Evolutionary conservation across 2,329 filamentous ascomycete genomes (phyloP), one percentile per base, ranked within the genome.

Genomic region (Aspergillus piperis): DNA sequence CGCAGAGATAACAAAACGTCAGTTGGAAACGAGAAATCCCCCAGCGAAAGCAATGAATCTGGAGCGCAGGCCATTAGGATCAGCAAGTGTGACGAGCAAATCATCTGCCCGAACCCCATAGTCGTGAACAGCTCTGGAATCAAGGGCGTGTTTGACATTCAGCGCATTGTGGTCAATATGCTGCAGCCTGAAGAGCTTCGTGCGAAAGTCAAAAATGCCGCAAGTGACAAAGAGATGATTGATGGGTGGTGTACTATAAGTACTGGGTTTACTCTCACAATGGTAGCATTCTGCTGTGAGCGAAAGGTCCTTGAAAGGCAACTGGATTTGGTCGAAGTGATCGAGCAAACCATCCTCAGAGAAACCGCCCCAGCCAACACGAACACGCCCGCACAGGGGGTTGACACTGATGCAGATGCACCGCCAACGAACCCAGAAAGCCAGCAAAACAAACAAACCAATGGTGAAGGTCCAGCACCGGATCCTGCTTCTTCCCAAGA

Each of bases 211-310:
- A 42, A 39, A 30, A 58, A 50, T 19, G 62, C 64, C 13, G 47
- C 56, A 39, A 57, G 52, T 8, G 59, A 52, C 5, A 27, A 32
- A 3, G 57, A 66, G 25, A 62, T 57, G 41, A 60, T 64, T 10
- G 59, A 63, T n/a, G 63, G 63, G 6, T 65, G 63, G 63, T 65
- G 63, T 25, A 65, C 63, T 23, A 55, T 62, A 38, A 62, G 61
- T 50, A 62, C 61, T 21, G 61, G 61, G 11, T 57, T 62, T 21
- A 25, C 61, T 8, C 23, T 60, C n/a, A 60, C 58, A 3, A 21
- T 62, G 36, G 58, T 62, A 8, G 54, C 57, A 2, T 62, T 62
- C 27, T 60, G 50, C 15, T 60, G 49, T 27, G 61, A 62, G 13
- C 30, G 50, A 8, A 38, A 61, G 13, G 38, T 61, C 3, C 44